These are phyloP conservation scores for Saccharomyces hybrid DNA, from an alignment of 1,139 yeast genomes.

Conservation along the genomic window DNA sequence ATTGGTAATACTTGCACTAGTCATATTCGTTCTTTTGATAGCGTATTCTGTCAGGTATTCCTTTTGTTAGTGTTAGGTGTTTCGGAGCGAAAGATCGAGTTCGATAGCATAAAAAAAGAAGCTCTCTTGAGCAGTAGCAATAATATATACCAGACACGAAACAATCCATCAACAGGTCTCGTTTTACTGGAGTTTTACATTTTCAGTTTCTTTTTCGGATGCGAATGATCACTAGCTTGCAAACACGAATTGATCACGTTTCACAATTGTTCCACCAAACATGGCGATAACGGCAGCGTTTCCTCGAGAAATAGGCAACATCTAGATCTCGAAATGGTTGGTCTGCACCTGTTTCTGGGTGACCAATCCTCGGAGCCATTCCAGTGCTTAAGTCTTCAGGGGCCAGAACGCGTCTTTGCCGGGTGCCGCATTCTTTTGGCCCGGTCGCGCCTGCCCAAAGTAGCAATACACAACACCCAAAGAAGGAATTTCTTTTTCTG, in stretches of 20 bases:
- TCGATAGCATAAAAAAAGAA: background rate
- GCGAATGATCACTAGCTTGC: background rate
- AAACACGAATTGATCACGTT: background rate
- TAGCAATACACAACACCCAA: background rate
- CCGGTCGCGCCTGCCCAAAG: background rate
- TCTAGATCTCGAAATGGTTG: background rate
- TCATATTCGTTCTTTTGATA: background rate
- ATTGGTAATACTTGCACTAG: background rate
- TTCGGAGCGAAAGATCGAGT: background rate
- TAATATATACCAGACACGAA: background rate
- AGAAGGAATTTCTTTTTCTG: background rate
- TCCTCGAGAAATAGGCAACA: background rate
- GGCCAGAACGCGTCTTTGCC: background rate
- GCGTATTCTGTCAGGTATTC: background rate
- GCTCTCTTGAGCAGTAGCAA: background rate
- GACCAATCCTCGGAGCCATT: background rate
- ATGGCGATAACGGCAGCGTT: background rate
- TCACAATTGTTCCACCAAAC: background rate
- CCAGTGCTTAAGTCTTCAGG: background rate
- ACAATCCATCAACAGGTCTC: background rate
- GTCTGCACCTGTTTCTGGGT: background rate
- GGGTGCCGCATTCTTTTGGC: background rate
- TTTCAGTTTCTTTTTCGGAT: background rate
- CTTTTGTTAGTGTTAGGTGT: background rate
- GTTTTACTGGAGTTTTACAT: background rate